A percentile compares a stretch with the other conserved stretches of the same genome.
Evolutionary conservation across 192 early-diverging fungal species (phyloP).

Genomic region (Backusella circina): DNA sequence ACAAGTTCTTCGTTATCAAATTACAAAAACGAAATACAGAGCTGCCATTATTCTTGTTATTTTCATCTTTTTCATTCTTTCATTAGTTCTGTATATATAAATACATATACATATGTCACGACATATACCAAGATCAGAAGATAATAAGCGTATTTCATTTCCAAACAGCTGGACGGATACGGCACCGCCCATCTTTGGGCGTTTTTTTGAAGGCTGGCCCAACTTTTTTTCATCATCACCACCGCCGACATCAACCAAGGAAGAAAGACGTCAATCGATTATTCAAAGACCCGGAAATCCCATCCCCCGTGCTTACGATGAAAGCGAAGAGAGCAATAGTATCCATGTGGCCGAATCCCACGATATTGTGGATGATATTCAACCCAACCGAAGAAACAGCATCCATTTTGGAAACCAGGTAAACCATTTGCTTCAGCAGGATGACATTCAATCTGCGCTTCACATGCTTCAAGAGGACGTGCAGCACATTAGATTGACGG

Average conservation of each 20-base stretch:
- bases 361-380: not conserved
- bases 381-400: conserved; percentile 1
- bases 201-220: conserved; percentile 15
- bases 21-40: not conserved
- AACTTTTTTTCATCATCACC: not conserved
- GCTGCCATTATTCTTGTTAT: not conserved
- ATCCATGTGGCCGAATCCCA: not conserved
- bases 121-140: not conserved
- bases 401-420: conserved; percentile 12
- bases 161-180: not conserved
- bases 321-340: not conserved
- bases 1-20: not conserved
- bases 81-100: not conserved
- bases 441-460: conserved; percentile 10
- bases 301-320: not conserved
- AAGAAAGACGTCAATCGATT: not conserved
- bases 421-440: not conserved
- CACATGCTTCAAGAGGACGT: conserved; percentile 1
- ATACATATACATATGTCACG: not conserved
- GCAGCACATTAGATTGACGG: not conserved
- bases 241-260: not conserved
- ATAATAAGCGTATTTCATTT: not conserved
- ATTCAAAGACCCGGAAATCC: not conserved
- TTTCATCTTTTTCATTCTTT: not conserved
- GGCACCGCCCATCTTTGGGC: not conserved